Percentiles rank a stretch among this genome's conserved stretches.
These are phyloP conservation scores for Fusarium sublunatum DNA, from an alignment of 2,329 filamentous ascomycete species.

Conservation along the genomic window DNA sequence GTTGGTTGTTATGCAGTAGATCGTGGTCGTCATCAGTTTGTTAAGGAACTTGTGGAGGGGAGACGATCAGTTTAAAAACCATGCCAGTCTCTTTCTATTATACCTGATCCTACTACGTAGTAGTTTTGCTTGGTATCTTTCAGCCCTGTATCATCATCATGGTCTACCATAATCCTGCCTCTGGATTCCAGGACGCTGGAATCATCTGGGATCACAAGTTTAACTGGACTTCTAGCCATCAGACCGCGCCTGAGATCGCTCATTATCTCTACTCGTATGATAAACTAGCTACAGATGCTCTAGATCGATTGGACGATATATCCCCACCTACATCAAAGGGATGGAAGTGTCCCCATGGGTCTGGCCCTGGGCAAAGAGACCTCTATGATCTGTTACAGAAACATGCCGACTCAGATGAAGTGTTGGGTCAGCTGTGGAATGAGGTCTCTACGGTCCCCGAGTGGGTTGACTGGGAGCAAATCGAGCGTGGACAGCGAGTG, in stretches of 20 bases:
- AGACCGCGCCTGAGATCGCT: slow-evolving; percentile 67
- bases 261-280: slow-evolving; percentile 76
- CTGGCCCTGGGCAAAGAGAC: slow-evolving; percentile 60
- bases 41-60: not conserved
- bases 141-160: slow-evolving; percentile 11
- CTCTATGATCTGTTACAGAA: slow-evolving; percentile 71
- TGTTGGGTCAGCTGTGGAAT: slow-evolving; percentile 68
- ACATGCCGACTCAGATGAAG: slow-evolving; percentile 66
- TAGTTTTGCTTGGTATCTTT: not conserved
- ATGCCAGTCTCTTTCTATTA: not conserved
- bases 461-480: slow-evolving; percentile 84
- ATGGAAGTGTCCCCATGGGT: slow-evolving; percentile 46
- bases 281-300: slow-evolving; percentile 71
- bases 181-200: slow-evolving; percentile 18
- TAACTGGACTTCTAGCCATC: slow-evolving; percentile 74
- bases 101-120: not conserved
- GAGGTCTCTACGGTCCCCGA: slow-evolving; percentile 74
- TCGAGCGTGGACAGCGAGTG: slow-evolving; percentile 77
- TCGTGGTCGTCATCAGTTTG: slow-evolving; percentile 24
- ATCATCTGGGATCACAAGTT: slow-evolving; percentile 64
- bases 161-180: slow-evolving; percentile 11
- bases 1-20: slow-evolving; percentile 23
- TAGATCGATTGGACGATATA: slow-evolving; percentile 72
- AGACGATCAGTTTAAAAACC: not conserved
- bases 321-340: slow-evolving; percentile 50